Evolutionary conservation across 2,329 filamentous ascomycete genomes (phyloP).

Genomic region (Colletotrichum sp.): DNA sequence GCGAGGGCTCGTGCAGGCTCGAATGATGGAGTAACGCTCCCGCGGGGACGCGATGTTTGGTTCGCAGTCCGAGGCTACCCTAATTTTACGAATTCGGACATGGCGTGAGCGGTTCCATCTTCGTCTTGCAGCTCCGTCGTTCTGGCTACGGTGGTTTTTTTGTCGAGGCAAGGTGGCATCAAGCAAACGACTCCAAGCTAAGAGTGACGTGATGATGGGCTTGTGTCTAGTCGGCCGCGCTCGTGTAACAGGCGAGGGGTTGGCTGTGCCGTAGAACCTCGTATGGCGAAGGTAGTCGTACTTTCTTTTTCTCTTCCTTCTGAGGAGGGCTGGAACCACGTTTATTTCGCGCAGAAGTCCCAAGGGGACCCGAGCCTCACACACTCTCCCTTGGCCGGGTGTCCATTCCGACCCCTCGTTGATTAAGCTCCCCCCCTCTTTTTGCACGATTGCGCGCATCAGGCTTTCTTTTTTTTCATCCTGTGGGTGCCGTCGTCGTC

Average conservation of each 20-base stretch:
- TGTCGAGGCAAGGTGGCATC: not conserved
- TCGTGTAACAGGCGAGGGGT: not conserved
- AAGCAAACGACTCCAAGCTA: not conserved
- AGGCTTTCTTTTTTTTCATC: not conserved
- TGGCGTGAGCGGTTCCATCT: not conserved
- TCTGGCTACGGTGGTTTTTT: not conserved
- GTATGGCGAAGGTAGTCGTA: not conserved
- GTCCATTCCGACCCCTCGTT: not conserved
- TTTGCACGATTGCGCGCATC: not conserved
- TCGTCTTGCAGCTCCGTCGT: not conserved
- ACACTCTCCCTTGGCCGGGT: not conserved
- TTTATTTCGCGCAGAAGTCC: not conserved
- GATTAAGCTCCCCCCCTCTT: not conserved
- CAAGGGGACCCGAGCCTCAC: not conserved
- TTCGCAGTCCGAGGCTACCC: not conserved
- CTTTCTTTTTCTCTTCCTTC: not conserved
- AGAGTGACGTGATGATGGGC: not conserved
- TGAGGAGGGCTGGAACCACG: not conserved
- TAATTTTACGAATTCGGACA: not conserved
- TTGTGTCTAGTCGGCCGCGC: not conserved
- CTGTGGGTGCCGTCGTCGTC: not conserved
- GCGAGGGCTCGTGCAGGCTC: not conserved
- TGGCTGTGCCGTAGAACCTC: not conserved
- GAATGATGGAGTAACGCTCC: not conserved
- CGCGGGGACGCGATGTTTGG: not conserved